Evolutionary conservation across 164 flowering plant species (phyloP), one percentile per base, ranked within the genome.

Genomic region (Vitis rupestris): DNA sequence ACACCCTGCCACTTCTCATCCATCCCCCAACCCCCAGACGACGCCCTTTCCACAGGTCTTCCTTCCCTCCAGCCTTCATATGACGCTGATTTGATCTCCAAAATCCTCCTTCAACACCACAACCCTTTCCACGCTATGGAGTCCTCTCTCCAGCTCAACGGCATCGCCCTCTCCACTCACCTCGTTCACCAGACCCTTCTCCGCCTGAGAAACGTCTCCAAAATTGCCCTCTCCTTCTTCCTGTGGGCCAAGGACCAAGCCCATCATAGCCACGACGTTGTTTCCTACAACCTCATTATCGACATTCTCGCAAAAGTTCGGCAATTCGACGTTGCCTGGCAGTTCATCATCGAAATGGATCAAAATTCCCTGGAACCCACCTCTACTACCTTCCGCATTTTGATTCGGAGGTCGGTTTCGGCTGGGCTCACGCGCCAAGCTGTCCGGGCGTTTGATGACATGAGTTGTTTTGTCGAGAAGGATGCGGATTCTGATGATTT

Each of bases 241-340:
- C 50, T 74, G 56, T 86, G 79, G 79, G 71, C 90, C 58, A 79
- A 85, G 52, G 75, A 86, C 59, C 66, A 77, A 54, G 71, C 80
- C 6, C 64, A 17, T 63, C 73, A 76, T 66, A 37, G 16, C 70
- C 82, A 71, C 70, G 87, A 82, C 82, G 66, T 65, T 8, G 50
- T 52, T 4, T 69, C 91, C 12, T 93, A 80, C 80, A 73, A 84
- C 47, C 61, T 90, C 67, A 72, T 96, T 79, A 84, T 96, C 70
- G 97, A 96, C 78, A 79, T 82, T 10, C 70, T 93, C 31, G 88
- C 81, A 17, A 86, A 81, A 64, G 98, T 88, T 29, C 86, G 88
- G 16, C 98, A 96, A 56, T 96, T 90, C 70, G 99, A 96, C 74
- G 91, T 81, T 19, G 87, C 85, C 17, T 91, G 99, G 99, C 91